These are phyloP conservation scores for Tuctoria greenei DNA, from an alignment of 176 grass and related monocot species.

Conservation along the genomic window DNA sequence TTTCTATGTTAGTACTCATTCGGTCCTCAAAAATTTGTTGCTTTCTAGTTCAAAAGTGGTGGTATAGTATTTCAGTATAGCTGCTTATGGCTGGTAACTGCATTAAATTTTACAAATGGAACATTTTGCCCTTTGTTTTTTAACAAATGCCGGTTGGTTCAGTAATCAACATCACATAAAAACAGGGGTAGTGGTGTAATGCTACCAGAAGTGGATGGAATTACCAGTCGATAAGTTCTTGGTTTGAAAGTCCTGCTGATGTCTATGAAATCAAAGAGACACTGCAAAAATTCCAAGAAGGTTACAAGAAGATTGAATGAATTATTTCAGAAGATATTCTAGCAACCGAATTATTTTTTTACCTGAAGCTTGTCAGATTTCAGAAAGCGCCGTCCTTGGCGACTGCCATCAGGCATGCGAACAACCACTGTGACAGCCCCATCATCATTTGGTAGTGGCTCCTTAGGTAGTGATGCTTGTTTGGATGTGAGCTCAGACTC, in stretches of 20 bases:
- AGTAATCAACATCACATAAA: background rate
- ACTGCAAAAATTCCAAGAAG: slow-evolving; percentile 53
- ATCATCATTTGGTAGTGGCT: slow-evolving; percentile 73
- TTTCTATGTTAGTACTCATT: background rate
- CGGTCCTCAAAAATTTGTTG: too few species aligned
- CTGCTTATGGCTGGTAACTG: background rate
- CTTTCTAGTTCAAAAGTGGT: too few species aligned
- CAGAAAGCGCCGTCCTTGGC: slow-evolving; percentile 72
- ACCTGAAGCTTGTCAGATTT: slow-evolving; percentile 95
- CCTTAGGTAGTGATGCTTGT: slow-evolving; percentile 73
- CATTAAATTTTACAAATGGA: slow-evolving; percentile 18
- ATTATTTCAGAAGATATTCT: slow-evolving; percentile 15
- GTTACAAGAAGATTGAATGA: slow-evolving; percentile 31
- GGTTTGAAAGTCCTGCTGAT: slow-evolving; percentile 84
- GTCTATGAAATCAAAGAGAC: slow-evolving; percentile 93
- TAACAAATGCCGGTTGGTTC: background rate
- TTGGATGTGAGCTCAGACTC: slow-evolving; percentile 80
- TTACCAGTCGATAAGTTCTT: slow-evolving; percentile 93
- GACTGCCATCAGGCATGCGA: slow-evolving; percentile 85
- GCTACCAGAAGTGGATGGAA: background rate
- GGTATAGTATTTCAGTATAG: background rate
- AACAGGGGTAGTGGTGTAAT: background rate
- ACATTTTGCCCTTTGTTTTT: background rate
- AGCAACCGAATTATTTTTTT: slow-evolving; percentile 21
- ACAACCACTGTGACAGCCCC: slow-evolving; percentile 83